These are phyloP conservation scores for Viola odorata DNA, from an alignment of 345 rosid species.

Conservation along the genomic window DNA sequence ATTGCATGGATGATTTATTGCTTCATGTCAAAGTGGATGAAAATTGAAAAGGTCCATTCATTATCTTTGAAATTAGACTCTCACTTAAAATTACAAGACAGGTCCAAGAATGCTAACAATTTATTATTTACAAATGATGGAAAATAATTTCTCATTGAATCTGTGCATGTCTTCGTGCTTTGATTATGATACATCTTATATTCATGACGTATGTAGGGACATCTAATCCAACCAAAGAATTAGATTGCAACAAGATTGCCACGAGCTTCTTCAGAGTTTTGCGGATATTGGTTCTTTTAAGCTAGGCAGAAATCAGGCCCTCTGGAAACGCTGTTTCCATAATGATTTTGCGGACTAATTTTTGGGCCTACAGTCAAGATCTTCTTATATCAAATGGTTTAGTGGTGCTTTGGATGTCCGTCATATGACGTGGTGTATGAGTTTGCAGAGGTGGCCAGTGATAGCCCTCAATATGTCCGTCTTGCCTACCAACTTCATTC, in stretches of 20 bases:
- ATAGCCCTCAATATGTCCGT: too few relatives aligned
- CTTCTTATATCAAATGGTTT: too few relatives aligned
- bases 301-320: too few relatives aligned
- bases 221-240: not conserved
- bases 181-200: slow-evolving; percentile 10
- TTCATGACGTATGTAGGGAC: slow-evolving; percentile 14
- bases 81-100: slow-evolving; percentile 2
- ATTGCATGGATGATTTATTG: not conserved
- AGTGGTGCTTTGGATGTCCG: too few relatives aligned
- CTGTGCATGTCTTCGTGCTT: slow-evolving; percentile 7
- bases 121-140: too few relatives aligned
- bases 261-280: not conserved
- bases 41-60: not conserved
- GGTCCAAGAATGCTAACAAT: not conserved
- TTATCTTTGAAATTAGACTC: not conserved
- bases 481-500: too few relatives aligned
- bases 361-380: too few relatives aligned
- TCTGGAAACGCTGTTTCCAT: too few relatives aligned
- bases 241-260: not conserved
- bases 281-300: too few relatives aligned
- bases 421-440: too few relatives aligned
- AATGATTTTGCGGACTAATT: too few relatives aligned
- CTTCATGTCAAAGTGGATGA: not conserved
- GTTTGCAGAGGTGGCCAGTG: too few relatives aligned
- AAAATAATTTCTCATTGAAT: slow-evolving; percentile 1